Evolutionary conservation across 352 stramenopile species (phyloP), one percentile per base, ranked within the genome.

Genomic region (Phytophthora parvispora): DNA sequence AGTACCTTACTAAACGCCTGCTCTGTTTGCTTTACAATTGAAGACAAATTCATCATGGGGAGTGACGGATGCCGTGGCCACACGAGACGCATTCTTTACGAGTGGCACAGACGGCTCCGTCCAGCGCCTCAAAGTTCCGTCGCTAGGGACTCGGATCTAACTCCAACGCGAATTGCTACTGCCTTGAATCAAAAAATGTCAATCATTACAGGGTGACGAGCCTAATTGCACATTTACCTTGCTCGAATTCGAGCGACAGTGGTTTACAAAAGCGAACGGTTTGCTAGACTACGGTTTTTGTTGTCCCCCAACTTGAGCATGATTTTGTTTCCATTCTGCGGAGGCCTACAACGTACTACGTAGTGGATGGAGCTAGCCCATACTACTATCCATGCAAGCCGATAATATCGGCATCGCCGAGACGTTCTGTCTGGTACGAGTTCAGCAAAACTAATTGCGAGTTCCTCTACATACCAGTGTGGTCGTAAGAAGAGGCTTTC

Each of bases 31-130:
- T 25, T 27, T 43, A 38, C n/a, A 25, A 49, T 48, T 27, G 10
- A 43, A 93, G 88, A 95, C 89, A 13, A 94, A 87, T 38, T 92
- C 83, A 10, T 95, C 86, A 22, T 94, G 88, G 80, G 89, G 89
- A 5, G 87, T 97, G 59, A 95, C 87, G 0, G 87, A 97, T 67
- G 86, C 89, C 0, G 70, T 95, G 18, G 89, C 88, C 2, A 95
- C 85, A 2, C 80, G 92, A 50, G 80, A 92, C 8, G 90, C 87
- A 38, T 97, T 95, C 72, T 97, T 92, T 65, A 92, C 88, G 24
- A 94, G 87, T 29, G 85, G 86, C 69, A 94, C 87, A 13, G 89
- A 97, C 63, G 89, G 89, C 20, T 93, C 89, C 0, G 76, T 97
- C 18, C 89, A 97, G 61, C 85, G 88, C 55, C 86, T 92, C 53